A percentile compares a stretch with the other conserved stretches of the same genome.
phyloP scores from a whole-genome alignment of 257 asterid genomes.

The Mentha longifolia region DNA sequence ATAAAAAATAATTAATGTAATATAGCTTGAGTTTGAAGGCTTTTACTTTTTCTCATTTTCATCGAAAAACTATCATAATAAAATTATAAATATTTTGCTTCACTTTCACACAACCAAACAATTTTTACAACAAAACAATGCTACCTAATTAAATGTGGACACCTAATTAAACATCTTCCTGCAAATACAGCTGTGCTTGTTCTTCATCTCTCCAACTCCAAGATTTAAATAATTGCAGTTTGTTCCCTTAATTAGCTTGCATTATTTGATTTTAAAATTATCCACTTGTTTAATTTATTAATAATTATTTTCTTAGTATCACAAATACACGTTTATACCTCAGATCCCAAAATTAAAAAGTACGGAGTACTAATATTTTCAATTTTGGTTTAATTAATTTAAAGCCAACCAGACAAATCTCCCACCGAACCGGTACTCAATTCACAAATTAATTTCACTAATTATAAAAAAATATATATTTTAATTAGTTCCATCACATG shows the following conservation, averaged over 20 bases:
- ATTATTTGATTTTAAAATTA: constrained; percentile 30
- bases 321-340: constrained; percentile 39
- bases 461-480: background rate
- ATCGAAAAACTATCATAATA: background rate
- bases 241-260: constrained; percentile 41
- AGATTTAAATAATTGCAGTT: constrained; percentile 30
- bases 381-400: constrained; percentile 4
- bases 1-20: too few relatives aligned
- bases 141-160: constrained; percentile 40
- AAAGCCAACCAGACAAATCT: constrained; percentile 28
- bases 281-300: constrained; percentile 28
- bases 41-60: too few relatives aligned
- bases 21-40: too few relatives aligned
- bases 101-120: constrained; percentile 32
- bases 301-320: constrained; percentile 2
- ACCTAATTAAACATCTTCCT: constrained; percentile 41
- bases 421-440: constrained; percentile 22
- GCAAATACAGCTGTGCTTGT: constrained; percentile 44
- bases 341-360: constrained; percentile 35
- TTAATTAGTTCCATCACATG: constrained; percentile 25
- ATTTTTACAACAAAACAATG: constrained; percentile 23
- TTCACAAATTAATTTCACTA: background rate
- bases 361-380: too few relatives aligned
- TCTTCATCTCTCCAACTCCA: constrained; percentile 35
- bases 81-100: constrained; percentile 14